phyloP scores from a whole-genome alignment of 257 asterid genomes.

The Solanum paucissectum region DNA sequence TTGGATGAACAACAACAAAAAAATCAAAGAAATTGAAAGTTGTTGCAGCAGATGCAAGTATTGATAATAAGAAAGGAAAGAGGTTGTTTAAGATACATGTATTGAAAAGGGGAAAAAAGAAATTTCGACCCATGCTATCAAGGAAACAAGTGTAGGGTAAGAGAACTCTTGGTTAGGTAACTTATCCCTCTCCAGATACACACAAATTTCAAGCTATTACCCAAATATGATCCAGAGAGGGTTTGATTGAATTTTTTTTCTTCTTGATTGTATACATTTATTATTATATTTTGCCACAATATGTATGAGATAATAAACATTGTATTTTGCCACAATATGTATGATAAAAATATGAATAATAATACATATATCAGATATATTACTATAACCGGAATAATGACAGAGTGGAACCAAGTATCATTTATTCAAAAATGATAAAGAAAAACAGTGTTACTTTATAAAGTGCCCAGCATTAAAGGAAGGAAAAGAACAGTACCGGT shows the following conservation, averaged over 20 bases:
- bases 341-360: background rate
- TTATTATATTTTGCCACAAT: background rate
- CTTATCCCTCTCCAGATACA: background rate
- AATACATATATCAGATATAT: background rate
- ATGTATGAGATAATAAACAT: background rate
- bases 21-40: background rate
- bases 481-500: constrained; percentile 73
- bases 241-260: background rate
- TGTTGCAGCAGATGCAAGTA: background rate
- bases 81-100: background rate
- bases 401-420: background rate
- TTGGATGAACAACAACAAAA: background rate
- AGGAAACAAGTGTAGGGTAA: background rate
- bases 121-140: background rate
- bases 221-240: background rate
- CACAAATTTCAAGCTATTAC: background rate
- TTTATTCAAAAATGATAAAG: background rate
- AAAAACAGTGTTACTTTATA: constrained; percentile 43
- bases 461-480: constrained; percentile 72
- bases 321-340: background rate
- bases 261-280: background rate
- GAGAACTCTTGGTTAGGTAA: background rate
- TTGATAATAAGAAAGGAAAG: background rate
- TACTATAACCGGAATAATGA: background rate
- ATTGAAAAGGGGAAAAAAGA: background rate